Conservation (phyloP, 371 early-diverging fungal genomes). For the Rhizomucor pusillus region DNA sequence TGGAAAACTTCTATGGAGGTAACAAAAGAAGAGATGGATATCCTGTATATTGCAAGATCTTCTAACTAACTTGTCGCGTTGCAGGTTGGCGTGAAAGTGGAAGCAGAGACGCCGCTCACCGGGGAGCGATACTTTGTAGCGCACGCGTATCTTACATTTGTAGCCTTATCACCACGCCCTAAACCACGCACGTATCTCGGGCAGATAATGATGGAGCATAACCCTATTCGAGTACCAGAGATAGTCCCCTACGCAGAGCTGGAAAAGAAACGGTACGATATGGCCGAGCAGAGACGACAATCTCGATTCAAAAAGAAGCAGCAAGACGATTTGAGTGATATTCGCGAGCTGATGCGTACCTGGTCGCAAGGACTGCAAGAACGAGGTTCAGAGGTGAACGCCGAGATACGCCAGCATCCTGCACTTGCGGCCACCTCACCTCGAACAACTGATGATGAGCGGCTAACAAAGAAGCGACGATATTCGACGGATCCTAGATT, state of each 20-base stretch:
- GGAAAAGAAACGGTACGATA: constrained; percentile 52
- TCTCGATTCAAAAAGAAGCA: constrained; percentile 25
- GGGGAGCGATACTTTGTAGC: constrained; percentile 63
- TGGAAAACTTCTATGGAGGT: constrained; percentile 81
- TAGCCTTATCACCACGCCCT: constrained; percentile 52
- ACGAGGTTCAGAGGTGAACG: constrained; percentile 23
- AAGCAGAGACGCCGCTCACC: constrained; percentile 64
- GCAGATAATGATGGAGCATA: constrained; percentile 25
- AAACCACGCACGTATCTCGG: constrained; percentile 34
- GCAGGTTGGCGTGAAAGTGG: constrained; percentile 66
- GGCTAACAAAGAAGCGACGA: constrained; percentile 19
- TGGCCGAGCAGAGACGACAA: constrained; percentile 58
- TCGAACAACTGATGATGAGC: constrained; percentile 7
- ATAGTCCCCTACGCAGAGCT: constrained; percentile 38
- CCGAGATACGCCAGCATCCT: constrained; percentile 38
- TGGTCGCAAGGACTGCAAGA: constrained; percentile 42
- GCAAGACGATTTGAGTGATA: constrained; percentile 12
- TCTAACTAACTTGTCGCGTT: too few relatives aligned
- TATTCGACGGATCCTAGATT: constrained; percentile 42
- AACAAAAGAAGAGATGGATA: too few relatives aligned
- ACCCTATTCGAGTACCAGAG: constrained; percentile 47
- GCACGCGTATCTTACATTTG: constrained; percentile 76
- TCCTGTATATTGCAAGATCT: too few relatives aligned
- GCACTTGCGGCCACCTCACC: constrained; percentile 19
- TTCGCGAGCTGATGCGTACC: constrained; percentile 33